Base-by-base conservation (phyloP, 768 basidiomycete genomes). In the Calocybe cyanea region DNA sequence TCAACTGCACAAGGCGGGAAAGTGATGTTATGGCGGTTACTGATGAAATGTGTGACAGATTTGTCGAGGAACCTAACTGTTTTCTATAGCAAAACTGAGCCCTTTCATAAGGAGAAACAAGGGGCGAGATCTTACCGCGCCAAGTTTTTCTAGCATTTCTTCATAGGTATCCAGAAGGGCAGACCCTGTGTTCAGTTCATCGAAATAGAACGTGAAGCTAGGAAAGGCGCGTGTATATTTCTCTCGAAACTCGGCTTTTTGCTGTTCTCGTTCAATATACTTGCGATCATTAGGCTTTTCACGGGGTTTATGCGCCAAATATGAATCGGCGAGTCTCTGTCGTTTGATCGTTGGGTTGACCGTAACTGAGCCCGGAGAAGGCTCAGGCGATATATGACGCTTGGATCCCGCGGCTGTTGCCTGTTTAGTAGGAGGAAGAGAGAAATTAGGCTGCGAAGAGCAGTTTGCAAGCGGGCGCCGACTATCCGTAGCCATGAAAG, bases 171-270 rank as follows among this genome's bases (percentile, higher is more conserved):
- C 67, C 40, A 70, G 66, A 23, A 68, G 49, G 7, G 63, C 68
- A 33, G 65, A 56, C 55, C 79, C 75, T 48, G 82, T 63, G 46
- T 65, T 69, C 38, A 79, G 66, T 28, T 67, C 60, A 59, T 96
- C 92, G 60, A 97, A 86, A 64, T 91, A 86, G 64, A 98, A 95
- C 14, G 73, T 78, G 72, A 85, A 92, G 19, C 65, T 68, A 2
- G 91, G 91, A 67, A 98, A 96, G 17, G 87, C 88, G 41, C 80
- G 79, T 44, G 75, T 77, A 65, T 92, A 97, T 70, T 92, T 96
- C 38, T 79, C 66, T 57, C 78, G 80, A 70, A 92, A 98, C 54
- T 89, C 85, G 4, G 71, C 69, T 51, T 83, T 77, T 52, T 73
- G 72, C 48, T 73, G 70, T 52, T 81, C 77, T 21, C 78, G 72